Base-by-base conservation (phyloP, 768 basidiomycete species). In the Rhizopogon salebrosus region DNA sequence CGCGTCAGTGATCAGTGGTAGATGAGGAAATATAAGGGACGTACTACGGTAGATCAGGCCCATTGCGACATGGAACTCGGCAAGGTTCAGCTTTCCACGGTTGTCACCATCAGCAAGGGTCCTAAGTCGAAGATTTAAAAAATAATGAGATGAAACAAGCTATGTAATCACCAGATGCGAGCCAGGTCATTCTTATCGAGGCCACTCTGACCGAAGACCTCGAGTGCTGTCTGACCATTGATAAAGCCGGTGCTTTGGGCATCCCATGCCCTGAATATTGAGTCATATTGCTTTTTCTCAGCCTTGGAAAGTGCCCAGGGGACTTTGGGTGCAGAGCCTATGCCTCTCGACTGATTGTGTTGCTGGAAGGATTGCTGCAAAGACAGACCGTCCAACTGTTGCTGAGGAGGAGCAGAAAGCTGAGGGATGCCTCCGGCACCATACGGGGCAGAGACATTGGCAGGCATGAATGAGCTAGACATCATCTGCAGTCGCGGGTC, bases 11-110 rank as follows among this genome's bases (percentile, higher is more conserved):
- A 16, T 29, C 26, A 52, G 46, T 9, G 43, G 49, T 11, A 29
- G 6, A 51, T 8, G 6, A 10, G 36, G 4, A 22, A 16, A 50
- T 52, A 20, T 23, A 52, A 34, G 24, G 20, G 48, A 81, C 90
- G 60, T 72, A 98, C 95, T 80, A 64, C 97, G 85, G 71, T 94
- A 98, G 63, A 99, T 98, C 51, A 98, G 75, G 49, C 91, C 93
- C 95, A 99, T 99, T 0, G 97, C 97, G 54, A 98, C 90, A 65
- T 98, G 93, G 67, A 99, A 99, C 66, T 98, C 97, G 13, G 91
- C 88, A 24, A 95, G 75, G 60, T 97, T 98, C 43, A 98, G 81
- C 69, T 94, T 97, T 22, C 97, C 97, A 22, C 93, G 85, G 70
- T 98, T 92, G 55, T 95, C 89, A 36, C 82, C 79, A 69, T 99